Percentiles rank a stretch among this genome's conserved stretches.
Conservation (phyloP, 2,329 filamentous ascomycete genomes). For the Monosporascus sp. region DNA sequence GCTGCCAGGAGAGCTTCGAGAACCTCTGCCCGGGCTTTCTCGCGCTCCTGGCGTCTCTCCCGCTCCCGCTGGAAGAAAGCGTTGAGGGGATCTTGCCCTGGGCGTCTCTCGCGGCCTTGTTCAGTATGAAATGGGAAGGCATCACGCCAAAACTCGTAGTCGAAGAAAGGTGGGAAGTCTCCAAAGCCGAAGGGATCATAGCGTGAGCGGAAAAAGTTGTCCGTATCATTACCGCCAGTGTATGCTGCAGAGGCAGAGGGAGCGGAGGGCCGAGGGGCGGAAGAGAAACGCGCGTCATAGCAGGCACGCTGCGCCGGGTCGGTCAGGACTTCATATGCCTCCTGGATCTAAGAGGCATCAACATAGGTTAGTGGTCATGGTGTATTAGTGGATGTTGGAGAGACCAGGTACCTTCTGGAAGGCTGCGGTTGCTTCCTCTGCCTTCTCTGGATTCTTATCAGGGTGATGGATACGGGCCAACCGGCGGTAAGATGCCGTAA, state of each 20-base stretch:
- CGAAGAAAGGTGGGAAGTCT: background rate
- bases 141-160: no score
- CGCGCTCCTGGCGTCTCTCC: background rate
- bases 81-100: background rate
- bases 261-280: background rate
- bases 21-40: background rate
- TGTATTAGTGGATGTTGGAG: background rate
- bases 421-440: slow-evolving; percentile 13
- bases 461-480: slow-evolving; percentile 20
- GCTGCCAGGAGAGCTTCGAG: background rate
- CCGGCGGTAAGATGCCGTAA: slow-evolving; percentile 18
- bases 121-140: no score
- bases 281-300: slow-evolving; percentile 13
- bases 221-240: background rate
- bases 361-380: background rate
- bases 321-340: slow-evolving; percentile 20
- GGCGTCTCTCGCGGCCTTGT: background rate
- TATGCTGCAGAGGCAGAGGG: background rate
- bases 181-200: background rate
- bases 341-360: slow-evolving; percentile 13
- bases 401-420: slow-evolving; percentile 18
- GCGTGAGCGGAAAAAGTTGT: background rate
- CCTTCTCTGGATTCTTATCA: slow-evolving; percentile 19
- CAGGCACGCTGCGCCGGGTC: slow-evolving; percentile 9
- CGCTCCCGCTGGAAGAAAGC: background rate